These are phyloP conservation scores for Aspergillus sp. DNA, from an alignment of 2,329 filamentous ascomycete genomes.

Conservation along the genomic window DNA sequence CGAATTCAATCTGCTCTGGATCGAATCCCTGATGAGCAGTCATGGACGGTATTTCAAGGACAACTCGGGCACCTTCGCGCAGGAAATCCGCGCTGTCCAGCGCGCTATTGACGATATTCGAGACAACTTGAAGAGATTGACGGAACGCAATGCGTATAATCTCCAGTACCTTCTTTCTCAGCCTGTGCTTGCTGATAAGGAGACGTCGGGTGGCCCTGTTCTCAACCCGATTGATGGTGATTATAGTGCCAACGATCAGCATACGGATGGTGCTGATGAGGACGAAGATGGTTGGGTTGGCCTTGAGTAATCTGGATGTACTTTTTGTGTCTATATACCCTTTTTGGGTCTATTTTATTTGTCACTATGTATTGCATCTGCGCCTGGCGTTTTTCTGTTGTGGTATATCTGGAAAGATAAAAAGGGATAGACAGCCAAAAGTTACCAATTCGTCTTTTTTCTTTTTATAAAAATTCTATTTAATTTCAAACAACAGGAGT, in stretches of 20 bases:
- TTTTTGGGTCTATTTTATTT: slow-evolving; percentile 6
- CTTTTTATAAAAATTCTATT: too few relatives aligned
- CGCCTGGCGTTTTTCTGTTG: slow-evolving; percentile 19
- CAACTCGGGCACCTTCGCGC: slow-evolving; percentile 67
- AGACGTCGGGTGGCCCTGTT: slow-evolving; percentile 20
- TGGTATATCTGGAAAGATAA: slow-evolving; percentile 19
- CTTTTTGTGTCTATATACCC: slow-evolving; percentile 13
- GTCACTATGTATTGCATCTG: slow-evolving; percentile 19
- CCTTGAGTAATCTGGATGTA: slow-evolving; percentile 35
- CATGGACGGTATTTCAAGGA: slow-evolving; percentile 82
- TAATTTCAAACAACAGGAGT: too few relatives aligned
- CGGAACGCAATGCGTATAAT: slow-evolving; percentile 81
- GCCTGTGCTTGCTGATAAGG: slow-evolving; percentile 32
- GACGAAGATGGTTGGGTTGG: slow-evolving; percentile 48
- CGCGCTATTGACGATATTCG: slow-evolving; percentile 72
- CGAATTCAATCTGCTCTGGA: slow-evolving; percentile 91
- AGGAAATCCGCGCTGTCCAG: slow-evolving; percentile 75
- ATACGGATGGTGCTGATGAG: slow-evolving; percentile 21
- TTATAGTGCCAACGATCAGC: slow-evolving; percentile 21
- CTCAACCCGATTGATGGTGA: slow-evolving; percentile 13
- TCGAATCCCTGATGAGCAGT: slow-evolving; percentile 68
- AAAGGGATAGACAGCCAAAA: slow-evolving; percentile 4
- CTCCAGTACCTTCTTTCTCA: slow-evolving; percentile 69
- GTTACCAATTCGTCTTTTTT: background rate
- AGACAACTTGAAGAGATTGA: slow-evolving; percentile 70